phyloP scores from a whole-genome alignment of 2,329 filamentous ascomycete genomes.

The Cercospora zeae-maydis region DNA sequence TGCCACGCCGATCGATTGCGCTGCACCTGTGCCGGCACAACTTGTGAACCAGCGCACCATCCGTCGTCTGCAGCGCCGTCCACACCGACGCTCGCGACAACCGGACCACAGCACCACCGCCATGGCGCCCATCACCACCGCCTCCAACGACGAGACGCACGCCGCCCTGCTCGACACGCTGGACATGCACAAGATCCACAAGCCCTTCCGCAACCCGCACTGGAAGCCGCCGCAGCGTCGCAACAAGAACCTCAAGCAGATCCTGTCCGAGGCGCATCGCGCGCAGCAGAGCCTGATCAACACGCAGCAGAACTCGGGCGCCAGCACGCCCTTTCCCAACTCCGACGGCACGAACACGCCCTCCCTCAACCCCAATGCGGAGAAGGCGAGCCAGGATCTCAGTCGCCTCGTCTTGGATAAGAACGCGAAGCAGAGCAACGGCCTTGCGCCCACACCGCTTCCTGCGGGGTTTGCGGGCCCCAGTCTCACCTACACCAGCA shows the following conservation, averaged over 20 bases:
- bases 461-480: conserved; percentile 49
- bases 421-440: conserved; percentile 49
- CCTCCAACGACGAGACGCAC: conserved; percentile 73
- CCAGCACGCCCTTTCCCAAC: conserved; percentile 58
- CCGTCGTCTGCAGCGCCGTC: not conserved
- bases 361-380: conserved; percentile 74
- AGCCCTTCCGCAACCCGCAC: conserved; percentile 81
- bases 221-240: conserved; percentile 93
- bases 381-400: conserved; percentile 82
- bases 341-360: conserved; percentile 41
- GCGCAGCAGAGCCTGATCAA: conserved; percentile 85
- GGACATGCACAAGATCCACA: conserved; percentile 81
- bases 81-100: not conserved
- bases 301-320: conserved; percentile 71
- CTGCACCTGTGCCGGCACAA: not conserved
- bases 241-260: conserved; percentile 98
- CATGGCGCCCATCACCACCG: conserved; percentile 62
- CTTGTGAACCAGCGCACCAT: not conserved
- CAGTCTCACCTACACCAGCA: conserved; percentile 83
- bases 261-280: conserved; percentile 81
- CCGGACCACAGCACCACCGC: not conserved
- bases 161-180: conserved; percentile 83
- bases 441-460: conserved; percentile 19
- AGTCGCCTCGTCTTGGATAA: conserved; percentile 87
- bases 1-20: not conserved